Percentiles rank a stretch among this genome's conserved stretches.
phyloP scores from a whole-genome alignment of 2,329 filamentous ascomycete species.

The Trichoderma hamatum region DNA sequence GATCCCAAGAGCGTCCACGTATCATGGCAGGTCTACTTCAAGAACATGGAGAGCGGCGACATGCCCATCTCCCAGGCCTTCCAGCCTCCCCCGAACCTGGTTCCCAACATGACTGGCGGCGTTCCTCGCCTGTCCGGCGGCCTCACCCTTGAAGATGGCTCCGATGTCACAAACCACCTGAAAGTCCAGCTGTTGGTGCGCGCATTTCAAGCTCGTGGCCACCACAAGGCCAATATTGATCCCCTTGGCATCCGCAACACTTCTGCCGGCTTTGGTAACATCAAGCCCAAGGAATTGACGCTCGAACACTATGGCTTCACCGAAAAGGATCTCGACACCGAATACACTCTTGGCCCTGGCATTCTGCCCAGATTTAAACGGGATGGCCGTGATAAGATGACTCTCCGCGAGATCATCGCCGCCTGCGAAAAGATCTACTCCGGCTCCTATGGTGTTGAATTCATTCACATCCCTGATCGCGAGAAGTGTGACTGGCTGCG shows the following conservation, averaged over 20 bases:
- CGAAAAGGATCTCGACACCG: constrained; percentile 88
- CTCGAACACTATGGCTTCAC: constrained; percentile 94
- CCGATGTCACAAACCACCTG: constrained; percentile 91
- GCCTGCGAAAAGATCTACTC: constrained; percentile 96
- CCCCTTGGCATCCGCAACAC: constrained; percentile 86
- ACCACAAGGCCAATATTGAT: constrained; percentile 98
- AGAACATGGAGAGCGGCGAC: constrained; percentile 97
- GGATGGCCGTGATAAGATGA: constrained; percentile 92
- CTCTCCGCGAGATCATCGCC: constrained; percentile 87
- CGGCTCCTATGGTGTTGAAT: constrained; percentile 95
- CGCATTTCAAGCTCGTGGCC: constrained; percentile 95
- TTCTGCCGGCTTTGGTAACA: constrained; percentile 77
- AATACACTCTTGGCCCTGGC: constrained; percentile 90
- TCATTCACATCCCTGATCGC: constrained; percentile 97
- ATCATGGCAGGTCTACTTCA: constrained; percentile 99
- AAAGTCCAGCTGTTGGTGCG: constrained; percentile 97
- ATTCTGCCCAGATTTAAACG: constrained; percentile 93
- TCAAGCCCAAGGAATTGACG: constrained; percentile 88
- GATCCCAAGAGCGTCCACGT: constrained; percentile 93
- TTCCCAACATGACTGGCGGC: constrained; percentile 78
- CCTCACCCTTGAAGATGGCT: constrained; percentile 67
- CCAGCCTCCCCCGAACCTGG: constrained; percentile 89
- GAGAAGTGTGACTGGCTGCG: constrained; percentile 98
- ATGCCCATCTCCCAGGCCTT: constrained; percentile 98
- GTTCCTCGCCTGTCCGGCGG: constrained; percentile 74